A percentile compares a stretch with the other conserved stretches of the same genome.
phyloP scores from a whole-genome alignment of 179 eudicot genomes.

The Carnegiea gigantea region DNA sequence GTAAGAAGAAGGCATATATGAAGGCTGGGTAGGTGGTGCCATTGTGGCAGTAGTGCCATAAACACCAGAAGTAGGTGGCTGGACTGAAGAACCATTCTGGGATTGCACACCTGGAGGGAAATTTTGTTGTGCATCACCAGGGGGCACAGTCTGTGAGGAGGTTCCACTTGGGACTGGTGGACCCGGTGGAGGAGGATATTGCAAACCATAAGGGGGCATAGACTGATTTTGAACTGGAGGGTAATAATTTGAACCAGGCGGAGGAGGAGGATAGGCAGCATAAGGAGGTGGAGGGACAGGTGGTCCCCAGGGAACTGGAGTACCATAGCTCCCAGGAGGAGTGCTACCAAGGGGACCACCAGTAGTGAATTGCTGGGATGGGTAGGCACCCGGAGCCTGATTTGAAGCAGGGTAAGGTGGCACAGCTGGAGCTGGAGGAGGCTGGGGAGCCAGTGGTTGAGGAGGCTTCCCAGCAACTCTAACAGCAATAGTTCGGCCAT shows the following conservation, averaged over 20 bases:
- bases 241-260: constrained; percentile 60
- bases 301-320: constrained; percentile 80
- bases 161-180: constrained; percentile 39
- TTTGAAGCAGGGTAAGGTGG: constrained; percentile 47
- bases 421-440: constrained; percentile 55
- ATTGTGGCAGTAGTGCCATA: constrained; percentile 47
- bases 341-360: constrained; percentile 55
- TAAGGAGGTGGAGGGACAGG: constrained; percentile 62
- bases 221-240: constrained; percentile 55
- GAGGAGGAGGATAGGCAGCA: constrained; percentile 69
- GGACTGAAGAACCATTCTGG: constrained; percentile 47
- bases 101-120: constrained; percentile 71
- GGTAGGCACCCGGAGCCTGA: constrained; percentile 54
- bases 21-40: constrained; percentile 49
- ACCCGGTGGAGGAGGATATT: constrained; percentile 53
- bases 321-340: constrained; percentile 52
- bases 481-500: constrained; percentile 67
- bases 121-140: constrained; percentile 52
- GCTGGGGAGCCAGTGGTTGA: constrained; percentile 66
- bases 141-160: constrained; percentile 41
- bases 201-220: constrained; percentile 57
- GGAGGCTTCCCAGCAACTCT: constrained; percentile 82
- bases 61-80: constrained; percentile 39
- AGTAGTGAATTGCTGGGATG: constrained; percentile 61
- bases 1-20: constrained; percentile 51